Percentiles rank a stretch among this genome's conserved stretches.
Evolutionary conservation across 805 yeast species (phyloP).

Genomic region (Groenewaldozyma tartarivorans): DNA sequence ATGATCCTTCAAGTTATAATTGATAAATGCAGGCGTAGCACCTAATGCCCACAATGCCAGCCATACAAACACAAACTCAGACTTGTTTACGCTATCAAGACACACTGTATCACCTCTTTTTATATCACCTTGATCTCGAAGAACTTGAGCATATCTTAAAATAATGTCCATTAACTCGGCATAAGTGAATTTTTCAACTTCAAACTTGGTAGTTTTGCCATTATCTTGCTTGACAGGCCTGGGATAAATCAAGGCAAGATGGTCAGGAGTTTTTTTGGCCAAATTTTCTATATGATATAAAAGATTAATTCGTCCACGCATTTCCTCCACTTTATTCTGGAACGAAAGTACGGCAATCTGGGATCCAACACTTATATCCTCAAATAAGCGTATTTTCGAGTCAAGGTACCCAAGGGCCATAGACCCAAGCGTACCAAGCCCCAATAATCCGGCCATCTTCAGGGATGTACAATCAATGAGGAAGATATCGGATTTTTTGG

Average conservation of each 20-base stretch:
- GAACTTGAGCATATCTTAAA: constrained; percentile 53
- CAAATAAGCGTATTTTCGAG: too few species aligned
- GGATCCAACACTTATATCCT: constrained; percentile 44
- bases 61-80: constrained; percentile 72
- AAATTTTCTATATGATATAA: constrained; percentile 62
- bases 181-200: constrained; percentile 57
- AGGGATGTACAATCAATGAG: too few species aligned
- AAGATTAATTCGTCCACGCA: constrained; percentile 36
- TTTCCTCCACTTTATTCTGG: constrained; percentile 29
- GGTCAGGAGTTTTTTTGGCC: constrained; percentile 41
- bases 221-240: constrained; percentile 21
- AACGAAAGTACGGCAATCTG: constrained; percentile 34
- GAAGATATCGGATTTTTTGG: too few species aligned
- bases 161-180: constrained; percentile 57
- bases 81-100: constrained; percentile 71
- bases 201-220: constrained; percentile 34
- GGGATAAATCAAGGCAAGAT: constrained; percentile 55
- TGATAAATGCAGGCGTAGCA: constrained; percentile 78
- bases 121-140: constrained; percentile 55
- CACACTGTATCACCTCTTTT: constrained; percentile 61
- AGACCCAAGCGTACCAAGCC: too few species aligned
- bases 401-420: too few species aligned
- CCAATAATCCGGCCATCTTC: too few species aligned
- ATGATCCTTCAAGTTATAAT: constrained; percentile 64
- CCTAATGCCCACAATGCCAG: constrained; percentile 86